Percentiles rank a stretch among this genome's conserved stretches.
phyloP scores from a whole-genome alignment of 2,329 filamentous ascomycete species.

The Penicillium sp. region DNA sequence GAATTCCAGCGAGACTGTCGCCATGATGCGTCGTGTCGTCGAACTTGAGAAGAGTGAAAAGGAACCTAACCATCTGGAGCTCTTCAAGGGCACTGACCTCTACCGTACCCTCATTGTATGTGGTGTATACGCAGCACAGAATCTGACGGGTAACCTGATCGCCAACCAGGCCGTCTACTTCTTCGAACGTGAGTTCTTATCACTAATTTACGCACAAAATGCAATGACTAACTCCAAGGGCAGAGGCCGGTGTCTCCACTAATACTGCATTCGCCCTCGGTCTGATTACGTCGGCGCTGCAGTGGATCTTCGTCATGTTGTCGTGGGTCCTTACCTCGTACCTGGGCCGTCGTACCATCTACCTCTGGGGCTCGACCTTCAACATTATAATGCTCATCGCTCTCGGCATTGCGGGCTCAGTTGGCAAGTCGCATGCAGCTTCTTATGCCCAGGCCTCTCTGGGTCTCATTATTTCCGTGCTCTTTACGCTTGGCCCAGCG shows the following conservation, averaged over 20 bases:
- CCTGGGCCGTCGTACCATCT: constrained; percentile 64
- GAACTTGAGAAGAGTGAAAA: too few species aligned
- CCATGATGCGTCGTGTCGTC: too few species aligned
- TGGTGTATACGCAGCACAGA: constrained; percentile 62
- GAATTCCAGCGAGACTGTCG: too few species aligned
- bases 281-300: constrained; percentile 65
- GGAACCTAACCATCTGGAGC: too few species aligned
- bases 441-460: constrained; percentile 60
- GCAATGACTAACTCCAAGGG: too few species aligned
- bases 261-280: constrained; percentile 61
- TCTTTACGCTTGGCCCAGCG: constrained; percentile 63
- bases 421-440: constrained; percentile 30
- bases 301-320: constrained; percentile 63
- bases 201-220: too few species aligned
- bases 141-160: constrained; percentile 61
- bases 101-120: too few species aligned
- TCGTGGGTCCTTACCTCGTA: constrained; percentile 68
- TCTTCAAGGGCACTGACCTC: too few species aligned
- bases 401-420: constrained; percentile 61
- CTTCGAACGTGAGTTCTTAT: constrained; percentile 45
- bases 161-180: constrained; percentile 64
- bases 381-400: constrained; percentile 45
- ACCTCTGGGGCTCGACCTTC: constrained; percentile 60
- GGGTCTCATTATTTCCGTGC: constrained; percentile 64
- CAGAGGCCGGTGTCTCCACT: constrained; percentile 60